Base-by-base conservation (phyloP, 2,329 filamentous ascomycete genomes). In the Graphilbum sp. region DNA sequence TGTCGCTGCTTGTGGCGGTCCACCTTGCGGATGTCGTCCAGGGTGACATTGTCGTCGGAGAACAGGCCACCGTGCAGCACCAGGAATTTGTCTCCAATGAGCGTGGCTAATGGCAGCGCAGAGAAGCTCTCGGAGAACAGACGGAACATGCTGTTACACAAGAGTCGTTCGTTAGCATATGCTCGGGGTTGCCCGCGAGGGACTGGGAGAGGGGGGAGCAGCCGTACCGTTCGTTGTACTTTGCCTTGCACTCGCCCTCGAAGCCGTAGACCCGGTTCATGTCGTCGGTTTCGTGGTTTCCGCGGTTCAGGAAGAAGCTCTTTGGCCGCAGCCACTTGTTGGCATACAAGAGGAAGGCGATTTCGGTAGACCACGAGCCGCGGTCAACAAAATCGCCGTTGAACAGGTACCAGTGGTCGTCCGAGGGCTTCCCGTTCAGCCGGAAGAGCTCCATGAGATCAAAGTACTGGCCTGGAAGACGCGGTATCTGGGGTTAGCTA, bases 231-330 rank as follows among this genome's bases (percentile, higher is more conserved):
- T 94, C 90, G 56, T 84, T 95, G 61, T 98, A 98, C 63, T 98
- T 98, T 49, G 85, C 84, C 59, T 88, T 90, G 67, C 90, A 96
- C 58, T 98, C 90, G 54, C 90, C 90, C 59, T 98, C 90, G 52
- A 98, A 98, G 16, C 90, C 90, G 55, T 98, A 98, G 38, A 90
- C 87, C 47, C 85, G 77, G 67, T 98, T 98, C 90, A 98, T 98
- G 59, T 95, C 88, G 55, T 96, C 88, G 35, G 90, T 96, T 63
- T 98, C 90, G 61, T 98, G 90, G 61, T 98, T 98, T 49, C 90
- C 90, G 44, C 90, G 77, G 67, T 98, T 98, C 46, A 98, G 66
- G 72, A 93, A 96, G 68, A 98, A 88, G 39, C 68, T 75, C 32
- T 75, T 72, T 8, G 90, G 90, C 39, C 82, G 76, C 50, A 96